Conservation (phyloP, 495 filamentous ascomycete genomes). For the Xylaria grammica region DNA sequence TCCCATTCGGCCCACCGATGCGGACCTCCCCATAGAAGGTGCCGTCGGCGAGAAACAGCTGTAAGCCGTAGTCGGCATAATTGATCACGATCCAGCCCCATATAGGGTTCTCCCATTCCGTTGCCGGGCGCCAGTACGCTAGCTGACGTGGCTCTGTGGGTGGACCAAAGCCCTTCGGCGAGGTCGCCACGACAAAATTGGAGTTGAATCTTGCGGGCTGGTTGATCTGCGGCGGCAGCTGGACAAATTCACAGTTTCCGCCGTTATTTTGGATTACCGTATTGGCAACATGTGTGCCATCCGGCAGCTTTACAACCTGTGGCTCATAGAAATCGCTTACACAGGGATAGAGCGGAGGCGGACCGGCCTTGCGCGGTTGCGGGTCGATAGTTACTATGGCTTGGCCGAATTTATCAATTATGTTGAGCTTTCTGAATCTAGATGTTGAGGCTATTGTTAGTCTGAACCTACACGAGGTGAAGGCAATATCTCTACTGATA, state of each 20-base stretch:
- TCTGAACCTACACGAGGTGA: too few species aligned
- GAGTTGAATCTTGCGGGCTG: conserved; percentile 52
- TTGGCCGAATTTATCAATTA: conserved; percentile 52
- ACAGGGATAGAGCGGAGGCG: conserved; percentile 38
- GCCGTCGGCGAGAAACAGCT: conserved; percentile 56
- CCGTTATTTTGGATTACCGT: conserved; percentile 24
- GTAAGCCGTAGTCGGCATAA: conserved; percentile 53
- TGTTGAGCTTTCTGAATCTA: conserved; percentile 54
- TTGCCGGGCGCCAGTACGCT: conserved; percentile 29
- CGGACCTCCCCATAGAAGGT: conserved; percentile 58
- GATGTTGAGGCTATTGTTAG: too few species aligned
- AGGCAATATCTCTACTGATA: too few species aligned
- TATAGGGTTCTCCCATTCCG: conserved; percentile 56
- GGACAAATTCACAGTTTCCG: conserved; percentile 43
- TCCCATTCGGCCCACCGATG: conserved; percentile 35
- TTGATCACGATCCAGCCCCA: conserved; percentile 63
- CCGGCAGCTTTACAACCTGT: conserved; percentile 29
- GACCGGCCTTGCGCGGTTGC: conserved; percentile 30
- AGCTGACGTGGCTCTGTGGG: background rate
- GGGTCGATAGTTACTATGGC: conserved; percentile 37
- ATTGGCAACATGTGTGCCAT: conserved; percentile 27
- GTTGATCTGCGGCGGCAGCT: conserved; percentile 57
- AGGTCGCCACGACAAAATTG: conserved; percentile 26
- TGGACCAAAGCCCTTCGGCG: background rate
- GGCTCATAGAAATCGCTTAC: conserved; percentile 30